These are phyloP conservation scores for Gossypium australe DNA, from an alignment of 345 rosid genomes.

Conservation along the genomic window DNA sequence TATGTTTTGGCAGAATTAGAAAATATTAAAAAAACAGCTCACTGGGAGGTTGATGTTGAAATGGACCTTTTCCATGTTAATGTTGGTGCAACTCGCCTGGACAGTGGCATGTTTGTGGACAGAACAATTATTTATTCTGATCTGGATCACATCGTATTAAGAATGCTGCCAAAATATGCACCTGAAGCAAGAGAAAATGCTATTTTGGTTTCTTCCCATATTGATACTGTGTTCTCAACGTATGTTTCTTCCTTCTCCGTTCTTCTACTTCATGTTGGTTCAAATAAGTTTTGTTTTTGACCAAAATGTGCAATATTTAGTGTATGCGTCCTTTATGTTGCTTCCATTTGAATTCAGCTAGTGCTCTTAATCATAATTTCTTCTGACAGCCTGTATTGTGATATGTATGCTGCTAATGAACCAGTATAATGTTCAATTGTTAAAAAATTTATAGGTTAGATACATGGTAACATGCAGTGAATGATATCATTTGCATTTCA, in stretches of 20 bases:
- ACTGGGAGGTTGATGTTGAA: conserved; percentile 82
- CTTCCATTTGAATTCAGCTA: background rate
- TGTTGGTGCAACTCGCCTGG: conserved; percentile 59
- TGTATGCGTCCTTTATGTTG: background rate
- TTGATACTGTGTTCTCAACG: conserved; percentile 88
- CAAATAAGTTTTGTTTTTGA: conserved; percentile 1
- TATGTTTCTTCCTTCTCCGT: conserved; percentile 35
- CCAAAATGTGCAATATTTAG: background rate
- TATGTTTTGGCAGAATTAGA: conserved; percentile 70
- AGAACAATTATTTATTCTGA: conserved; percentile 82
- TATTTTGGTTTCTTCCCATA: conserved; percentile 86
- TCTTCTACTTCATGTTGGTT: background rate
- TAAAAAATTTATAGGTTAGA: background rate
- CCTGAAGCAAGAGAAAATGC: conserved; percentile 70
- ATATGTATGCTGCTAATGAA: background rate
- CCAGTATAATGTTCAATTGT: background rate
- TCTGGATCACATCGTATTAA: conserved; percentile 60
- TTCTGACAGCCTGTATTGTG: background rate
- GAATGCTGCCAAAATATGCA: conserved; percentile 72
- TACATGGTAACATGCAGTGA: background rate
- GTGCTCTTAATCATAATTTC: background rate
- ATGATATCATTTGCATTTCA: background rate
- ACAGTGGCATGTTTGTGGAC: conserved; percentile 64
- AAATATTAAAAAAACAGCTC: conserved; percentile 55
- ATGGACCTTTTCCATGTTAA: conserved; percentile 65